These are phyloP conservation scores for Parafenestella ontariensis DNA, from an alignment of 2,329 filamentous ascomycete genomes.

Conservation along the genomic window DNA sequence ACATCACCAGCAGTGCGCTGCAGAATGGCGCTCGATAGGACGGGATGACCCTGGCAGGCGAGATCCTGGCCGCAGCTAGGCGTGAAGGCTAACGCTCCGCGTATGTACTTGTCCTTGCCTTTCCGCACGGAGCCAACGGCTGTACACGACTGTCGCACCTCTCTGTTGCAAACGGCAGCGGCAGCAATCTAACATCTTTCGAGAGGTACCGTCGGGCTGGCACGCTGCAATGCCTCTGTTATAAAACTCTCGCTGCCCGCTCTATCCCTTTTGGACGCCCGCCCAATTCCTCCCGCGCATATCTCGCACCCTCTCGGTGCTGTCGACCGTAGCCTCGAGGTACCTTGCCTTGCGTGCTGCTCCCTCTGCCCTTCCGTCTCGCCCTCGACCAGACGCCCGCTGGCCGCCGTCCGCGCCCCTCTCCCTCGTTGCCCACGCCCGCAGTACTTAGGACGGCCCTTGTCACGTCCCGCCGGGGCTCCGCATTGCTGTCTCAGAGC, in stretches of 20 bases:
- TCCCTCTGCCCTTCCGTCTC: conserved; percentile 6
- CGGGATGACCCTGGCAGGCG: conserved; percentile 34
- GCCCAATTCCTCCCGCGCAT: conserved; percentile 30
- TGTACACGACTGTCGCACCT: conserved; percentile 50
- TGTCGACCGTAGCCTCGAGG: neutral
- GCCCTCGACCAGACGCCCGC: conserved; percentile 1
- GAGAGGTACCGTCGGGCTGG: conserved; percentile 46
- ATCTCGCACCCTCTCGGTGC: conserved; percentile 4
- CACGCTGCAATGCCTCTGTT: conserved; percentile 43
- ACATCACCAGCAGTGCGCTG: conserved; percentile 31
- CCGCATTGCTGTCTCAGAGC: conserved; percentile 12
- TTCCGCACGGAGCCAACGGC: conserved; percentile 50
- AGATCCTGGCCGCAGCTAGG: conserved; percentile 35
- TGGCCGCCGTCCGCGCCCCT: neutral
- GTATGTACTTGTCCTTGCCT: conserved; percentile 46
- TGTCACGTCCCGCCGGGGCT: conserved; percentile 14
- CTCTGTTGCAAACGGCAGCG: conserved; percentile 51
- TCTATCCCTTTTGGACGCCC: conserved; percentile 39
- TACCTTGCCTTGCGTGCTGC: conserved; percentile 25
- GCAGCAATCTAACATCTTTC: conserved; percentile 51
- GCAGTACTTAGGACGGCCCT: neutral
- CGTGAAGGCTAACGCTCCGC: conserved; percentile 38
- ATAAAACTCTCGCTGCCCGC: conserved; percentile 49
- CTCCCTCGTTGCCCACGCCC: neutral
- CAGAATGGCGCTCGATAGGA: conserved; percentile 27